These are phyloP conservation scores for Debaryomycetaceae sp. DNA, from an alignment of 1,139 yeast genomes.

Conservation along the genomic window DNA sequence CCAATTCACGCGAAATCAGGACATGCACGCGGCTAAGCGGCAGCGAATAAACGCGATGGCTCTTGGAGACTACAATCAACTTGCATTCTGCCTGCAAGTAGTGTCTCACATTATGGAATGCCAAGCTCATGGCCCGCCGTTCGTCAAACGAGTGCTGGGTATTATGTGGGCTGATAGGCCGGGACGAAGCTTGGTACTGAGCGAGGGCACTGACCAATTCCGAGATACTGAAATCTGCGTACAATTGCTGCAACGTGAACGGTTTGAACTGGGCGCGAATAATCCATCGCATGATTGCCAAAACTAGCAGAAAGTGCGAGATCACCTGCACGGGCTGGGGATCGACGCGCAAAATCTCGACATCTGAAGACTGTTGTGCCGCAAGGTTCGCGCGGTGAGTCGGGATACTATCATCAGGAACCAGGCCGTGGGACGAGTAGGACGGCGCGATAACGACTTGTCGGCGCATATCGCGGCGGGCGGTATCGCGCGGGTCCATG, in stretches of 20 bases:
- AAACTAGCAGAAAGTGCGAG: slow-evolving; percentile 15
- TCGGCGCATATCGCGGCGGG: not conserved
- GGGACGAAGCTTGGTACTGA: not conserved
- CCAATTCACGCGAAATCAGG: slow-evolving; percentile 10
- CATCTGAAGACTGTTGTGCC: slow-evolving; percentile 2
- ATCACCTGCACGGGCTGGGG: slow-evolving; percentile 9
- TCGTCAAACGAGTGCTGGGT: not conserved
- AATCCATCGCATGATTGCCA: slow-evolving; percentile 22
- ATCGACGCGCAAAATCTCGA: slow-evolving; percentile 8
- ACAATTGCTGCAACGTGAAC: slow-evolving; percentile 17
- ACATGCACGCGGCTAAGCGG: slow-evolving; percentile 7
- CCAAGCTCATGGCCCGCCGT: not conserved
- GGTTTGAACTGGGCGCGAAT: slow-evolving; percentile 10
- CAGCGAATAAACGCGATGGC: slow-evolving; percentile 12
- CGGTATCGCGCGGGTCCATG: not conserved
- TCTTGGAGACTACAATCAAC: slow-evolving; percentile 14
- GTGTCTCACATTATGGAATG: slow-evolving; percentile 5
- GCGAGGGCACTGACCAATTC: slow-evolving; percentile 12
- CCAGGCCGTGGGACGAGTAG: not conserved
- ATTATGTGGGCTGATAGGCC: not conserved
- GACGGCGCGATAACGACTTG: not conserved
- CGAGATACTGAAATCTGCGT: slow-evolving; percentile 12
- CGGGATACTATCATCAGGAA: not conserved
- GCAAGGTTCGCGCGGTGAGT: not conserved
- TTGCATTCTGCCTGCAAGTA: slow-evolving; percentile 5